Conservation (phyloP, 495 filamentous ascomycete species). For the Barbatosphaeria neglecta region DNA sequence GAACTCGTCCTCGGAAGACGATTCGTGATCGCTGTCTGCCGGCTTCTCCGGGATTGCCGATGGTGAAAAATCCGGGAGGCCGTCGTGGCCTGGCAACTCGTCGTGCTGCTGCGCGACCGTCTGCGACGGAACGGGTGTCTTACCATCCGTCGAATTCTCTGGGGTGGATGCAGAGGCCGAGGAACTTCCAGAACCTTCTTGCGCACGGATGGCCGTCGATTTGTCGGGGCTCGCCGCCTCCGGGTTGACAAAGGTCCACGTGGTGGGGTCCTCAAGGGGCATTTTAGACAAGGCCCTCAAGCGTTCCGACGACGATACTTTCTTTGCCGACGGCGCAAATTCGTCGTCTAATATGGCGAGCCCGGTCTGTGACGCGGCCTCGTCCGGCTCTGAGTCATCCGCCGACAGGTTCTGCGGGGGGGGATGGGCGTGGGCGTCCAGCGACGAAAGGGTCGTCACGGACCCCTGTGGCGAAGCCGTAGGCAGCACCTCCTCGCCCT, state of each 20-base stretch:
- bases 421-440: not conserved
- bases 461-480: constrained; percentile 29
- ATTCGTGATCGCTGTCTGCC: constrained; percentile 18
- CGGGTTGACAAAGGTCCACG: constrained; percentile 29
- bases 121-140: not conserved
- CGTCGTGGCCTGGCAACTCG: not conserved
- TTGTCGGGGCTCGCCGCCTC: constrained; percentile 22
- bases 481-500: constrained; percentile 40
- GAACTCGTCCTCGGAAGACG: constrained; percentile 17
- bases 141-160: not conserved
- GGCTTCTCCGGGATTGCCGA: constrained; percentile 9
- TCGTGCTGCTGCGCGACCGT: not conserved
- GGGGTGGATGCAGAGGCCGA: not conserved
- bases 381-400: constrained; percentile 17
- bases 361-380: constrained; percentile 11
- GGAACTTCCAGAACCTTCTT: not conserved
- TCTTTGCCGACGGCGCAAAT: constrained; percentile 26
- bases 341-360: constrained; percentile 28
- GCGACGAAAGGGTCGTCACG: constrained; percentile 1
- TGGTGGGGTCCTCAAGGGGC: constrained; percentile 29
- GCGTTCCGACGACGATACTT: constrained; percentile 34
- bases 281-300: constrained; percentile 29
- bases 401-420: constrained; percentile 5
- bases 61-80: constrained; percentile 9
- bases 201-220: constrained; percentile 14